phyloP scores from a whole-genome alignment of 1,139 yeast species.

The Candida mesenterica region DNA sequence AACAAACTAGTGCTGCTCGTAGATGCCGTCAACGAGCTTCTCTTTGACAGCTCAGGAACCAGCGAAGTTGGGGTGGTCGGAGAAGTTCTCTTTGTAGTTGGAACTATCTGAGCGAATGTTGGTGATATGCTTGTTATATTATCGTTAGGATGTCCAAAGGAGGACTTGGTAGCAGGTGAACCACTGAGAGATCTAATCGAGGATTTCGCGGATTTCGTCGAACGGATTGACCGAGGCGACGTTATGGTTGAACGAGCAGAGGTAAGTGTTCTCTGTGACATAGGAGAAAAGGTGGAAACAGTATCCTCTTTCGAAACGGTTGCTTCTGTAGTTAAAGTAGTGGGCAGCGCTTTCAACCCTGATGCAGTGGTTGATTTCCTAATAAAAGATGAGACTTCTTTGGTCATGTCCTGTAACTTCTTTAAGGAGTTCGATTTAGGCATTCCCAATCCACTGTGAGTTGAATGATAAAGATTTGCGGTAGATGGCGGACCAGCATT shows the following conservation, averaged over 20 bases:
- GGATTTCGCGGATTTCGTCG: constrained; percentile 4
- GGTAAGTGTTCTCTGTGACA: background rate
- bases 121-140: background rate
- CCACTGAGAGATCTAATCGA: constrained; percentile 4
- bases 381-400: constrained; percentile 15
- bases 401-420: constrained; percentile 17
- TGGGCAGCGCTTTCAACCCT: constrained; percentile 9
- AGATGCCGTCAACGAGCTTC: constrained; percentile 10
- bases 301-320: constrained; percentile 5
- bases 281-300: background rate
- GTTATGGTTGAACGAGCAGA: background rate
- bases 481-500: constrained; percentile 33
- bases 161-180: background rate
- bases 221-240: constrained; percentile 1
- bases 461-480: background rate
- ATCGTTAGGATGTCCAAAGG: background rate
- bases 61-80: constrained; percentile 14
- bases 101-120: constrained; percentile 2
- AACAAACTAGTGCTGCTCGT: constrained; percentile 9
- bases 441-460: constrained; percentile 1
- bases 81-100: background rate
- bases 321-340: constrained; percentile 7
- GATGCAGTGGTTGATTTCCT: constrained; percentile 10
- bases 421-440: constrained; percentile 16
- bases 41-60: no score